These are phyloP conservation scores for Fusarium setosum DNA, from an alignment of 2,329 filamentous ascomycete genomes.

Conservation along the genomic window DNA sequence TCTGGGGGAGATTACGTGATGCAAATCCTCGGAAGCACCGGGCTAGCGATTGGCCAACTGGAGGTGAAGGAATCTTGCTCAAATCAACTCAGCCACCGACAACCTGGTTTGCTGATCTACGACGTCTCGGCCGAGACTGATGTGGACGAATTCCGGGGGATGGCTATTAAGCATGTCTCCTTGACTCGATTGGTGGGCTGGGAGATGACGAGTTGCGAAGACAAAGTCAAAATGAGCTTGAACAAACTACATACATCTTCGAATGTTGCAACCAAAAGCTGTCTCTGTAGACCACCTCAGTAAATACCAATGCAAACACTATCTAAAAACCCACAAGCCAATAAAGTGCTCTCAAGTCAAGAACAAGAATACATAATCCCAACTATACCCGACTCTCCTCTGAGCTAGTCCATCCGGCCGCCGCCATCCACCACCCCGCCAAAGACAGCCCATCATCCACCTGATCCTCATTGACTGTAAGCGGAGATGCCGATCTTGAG, in stretches of 20 bases:
- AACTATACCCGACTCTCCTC: neutral
- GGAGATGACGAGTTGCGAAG: too few relatives aligned
- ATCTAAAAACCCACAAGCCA: too few relatives aligned
- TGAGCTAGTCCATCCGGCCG: too few relatives aligned
- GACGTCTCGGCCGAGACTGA: too few relatives aligned
- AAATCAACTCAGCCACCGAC: slow-evolving; percentile 32
- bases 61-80: slow-evolving; percentile 34
- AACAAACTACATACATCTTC: too few relatives aligned
- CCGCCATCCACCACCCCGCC: neutral
- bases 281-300: too few relatives aligned
- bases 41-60: slow-evolving; percentile 22
- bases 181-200: too few relatives aligned
- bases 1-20: slow-evolving; percentile 41
- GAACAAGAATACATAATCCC: neutral
- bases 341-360: neutral
- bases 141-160: too few relatives aligned
- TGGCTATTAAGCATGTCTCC: too few relatives aligned
- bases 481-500: neutral
- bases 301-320: too few relatives aligned
- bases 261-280: too few relatives aligned
- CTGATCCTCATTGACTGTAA: neutral
- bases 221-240: neutral
- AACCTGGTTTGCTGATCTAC: neutral
- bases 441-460: neutral
- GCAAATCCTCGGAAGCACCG: slow-evolving; percentile 16